phyloP scores from a whole-genome alignment of 2,329 filamentous ascomycete genomes.

The Chaetomium sp. region DNA sequence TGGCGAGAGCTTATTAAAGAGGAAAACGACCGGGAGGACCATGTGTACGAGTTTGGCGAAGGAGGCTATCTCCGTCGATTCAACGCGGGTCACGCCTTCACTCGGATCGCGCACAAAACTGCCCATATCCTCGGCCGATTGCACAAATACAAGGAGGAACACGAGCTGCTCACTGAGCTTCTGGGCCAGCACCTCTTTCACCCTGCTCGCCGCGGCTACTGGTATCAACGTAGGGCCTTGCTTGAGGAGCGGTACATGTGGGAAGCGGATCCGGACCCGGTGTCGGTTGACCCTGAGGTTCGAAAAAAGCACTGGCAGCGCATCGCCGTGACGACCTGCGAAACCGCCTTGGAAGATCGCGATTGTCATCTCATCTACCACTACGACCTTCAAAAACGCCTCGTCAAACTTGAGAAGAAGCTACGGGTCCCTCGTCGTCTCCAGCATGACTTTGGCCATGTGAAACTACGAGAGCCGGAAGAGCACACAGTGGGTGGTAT shows the following conservation, averaged over 20 bases:
- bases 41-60: slow-evolving; percentile 73
- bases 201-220: slow-evolving; percentile 72
- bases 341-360: slow-evolving; percentile 76
- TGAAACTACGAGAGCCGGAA: slow-evolving; percentile 66
- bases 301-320: slow-evolving; percentile 81
- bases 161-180: slow-evolving; percentile 66
- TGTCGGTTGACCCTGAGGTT: slow-evolving; percentile 34
- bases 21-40: slow-evolving; percentile 71
- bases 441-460: slow-evolving; percentile 90
- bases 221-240: slow-evolving; percentile 93
- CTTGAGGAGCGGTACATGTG: slow-evolving; percentile 95
- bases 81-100: slow-evolving; percentile 88
- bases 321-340: slow-evolving; percentile 72
- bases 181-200: slow-evolving; percentile 80
- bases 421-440: slow-evolving; percentile 76
- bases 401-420: slow-evolving; percentile 82
- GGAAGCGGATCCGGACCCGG: slow-evolving; percentile 42
- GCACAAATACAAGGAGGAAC: slow-evolving; percentile 73
- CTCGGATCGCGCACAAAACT: slow-evolving; percentile 84
- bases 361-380: slow-evolving; percentile 90
- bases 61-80: slow-evolving; percentile 85
- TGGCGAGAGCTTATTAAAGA: slow-evolving; percentile 69
- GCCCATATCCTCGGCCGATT: slow-evolving; percentile 71
- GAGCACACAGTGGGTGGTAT: slow-evolving; percentile 72
- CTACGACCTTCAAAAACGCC: slow-evolving; percentile 87